Conservation (phyloP, 306 rosid species). For the Cucumis sativus region Cucumber_9930_V3 NC_026657.2:26625001-26625500, state of each 20-base stretch:
- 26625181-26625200: background rate
- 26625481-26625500: constrained; percentile 1
- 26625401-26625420: background rate
- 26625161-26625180: background rate
- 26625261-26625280: constrained; percentile 68
- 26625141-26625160: background rate
- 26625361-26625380: background rate
- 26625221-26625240: constrained; percentile 95
- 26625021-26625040: constrained; percentile 50
- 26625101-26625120: background rate
- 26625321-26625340: constrained; percentile 56
- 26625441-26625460: background rate
- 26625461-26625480: background rate
- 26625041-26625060: constrained; percentile 90
- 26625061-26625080: constrained; percentile 49
- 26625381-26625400: background rate
- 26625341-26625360: background rate
- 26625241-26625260: constrained; percentile 98
- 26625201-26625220: constrained; percentile 75
- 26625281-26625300: constrained; percentile 64
- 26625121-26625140: background rate
- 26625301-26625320: constrained; percentile 75
- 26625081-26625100: background rate
- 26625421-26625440: background rate
- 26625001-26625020: background rate